Evolutionary conservation across 305 asterid species (phyloP), one percentile per base, ranked within the genome.

Genomic region (Salvia sclarea): DNA sequence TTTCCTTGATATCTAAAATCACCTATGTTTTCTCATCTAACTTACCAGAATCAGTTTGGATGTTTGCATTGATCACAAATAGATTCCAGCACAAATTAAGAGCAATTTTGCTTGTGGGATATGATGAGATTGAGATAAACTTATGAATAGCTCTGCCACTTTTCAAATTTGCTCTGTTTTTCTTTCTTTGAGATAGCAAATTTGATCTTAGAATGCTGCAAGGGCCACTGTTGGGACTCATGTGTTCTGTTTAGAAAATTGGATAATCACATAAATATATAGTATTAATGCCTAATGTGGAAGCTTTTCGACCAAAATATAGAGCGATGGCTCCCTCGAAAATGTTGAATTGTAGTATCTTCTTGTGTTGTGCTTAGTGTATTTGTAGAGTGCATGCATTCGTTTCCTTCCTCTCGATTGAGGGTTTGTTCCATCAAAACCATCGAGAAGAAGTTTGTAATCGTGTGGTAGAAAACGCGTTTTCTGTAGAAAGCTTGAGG

Each of bases 81-180:
- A 16, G 24, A 16, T 33, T 58, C 35, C 48, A 56, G 25, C 20
- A 8, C 21, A 28, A 8, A 9, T 14, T 6, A 16, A 33, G 43
- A 61, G 16, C 4, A 44, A 12, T 25, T 12, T 22, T 66, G 49
- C 2, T 49, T 49, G 71, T 21, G 52, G 52, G 13, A 21, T 21
- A 31, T 64, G n/a, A 30, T 47, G 58, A 47, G 58, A 30, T 64
- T 11, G 37, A 53, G n/a, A n/a, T n/a, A n/a, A n/a, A n/a, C n/a
- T 8, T 66, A 24, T 12, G 37, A 14, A 38, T 50, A 52, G 22
- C 49, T 50, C 21, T 11, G 47, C 61, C 40, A 20, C 61, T 28
- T 40, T 40, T n/a, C 50, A 17, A 17, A 8, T 16, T 30, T 30
- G 35, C 3, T 30, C n/a, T n/a, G n/a, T n/a, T n/a, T n/a, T n/a